Evolutionary conservation across 257 asterid species (phyloP).

Genomic region (Solanum paucissectum): DNA sequence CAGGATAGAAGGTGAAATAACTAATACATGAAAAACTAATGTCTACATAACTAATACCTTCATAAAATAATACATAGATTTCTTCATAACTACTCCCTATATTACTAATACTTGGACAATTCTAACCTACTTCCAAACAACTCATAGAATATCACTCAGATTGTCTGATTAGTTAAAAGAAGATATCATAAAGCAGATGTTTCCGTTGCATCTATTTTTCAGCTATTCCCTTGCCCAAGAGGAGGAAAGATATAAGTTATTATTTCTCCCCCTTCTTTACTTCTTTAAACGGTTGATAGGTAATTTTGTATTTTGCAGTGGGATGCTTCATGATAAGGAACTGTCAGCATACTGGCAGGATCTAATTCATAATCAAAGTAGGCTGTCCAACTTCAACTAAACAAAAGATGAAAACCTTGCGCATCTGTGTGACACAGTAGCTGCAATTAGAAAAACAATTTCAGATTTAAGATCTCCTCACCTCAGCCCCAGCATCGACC

Average conservation of each 20-base stretch:
- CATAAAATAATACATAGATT: too few species aligned
- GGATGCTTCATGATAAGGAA: background rate
- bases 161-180: background rate
- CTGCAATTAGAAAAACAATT: background rate
- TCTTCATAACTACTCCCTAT: background rate
- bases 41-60: background rate
- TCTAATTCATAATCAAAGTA: background rate
- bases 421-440: background rate
- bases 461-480: constrained; percentile 10
- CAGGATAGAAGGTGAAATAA: background rate
- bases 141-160: background rate
- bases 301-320: background rate
- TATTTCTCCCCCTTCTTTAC: background rate
- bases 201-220: background rate
- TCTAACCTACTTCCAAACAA: background rate
- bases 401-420: background rate
- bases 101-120: background rate
- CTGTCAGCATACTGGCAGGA: background rate
- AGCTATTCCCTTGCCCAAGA: background rate
- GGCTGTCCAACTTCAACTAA: background rate
- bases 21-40: background rate
- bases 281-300: background rate
- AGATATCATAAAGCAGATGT: background rate
- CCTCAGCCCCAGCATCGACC: constrained; percentile 74
- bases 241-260: background rate